Base-by-base conservation (phyloP, 169 alveolate species). In the Eimeria necatrix region DNA sequence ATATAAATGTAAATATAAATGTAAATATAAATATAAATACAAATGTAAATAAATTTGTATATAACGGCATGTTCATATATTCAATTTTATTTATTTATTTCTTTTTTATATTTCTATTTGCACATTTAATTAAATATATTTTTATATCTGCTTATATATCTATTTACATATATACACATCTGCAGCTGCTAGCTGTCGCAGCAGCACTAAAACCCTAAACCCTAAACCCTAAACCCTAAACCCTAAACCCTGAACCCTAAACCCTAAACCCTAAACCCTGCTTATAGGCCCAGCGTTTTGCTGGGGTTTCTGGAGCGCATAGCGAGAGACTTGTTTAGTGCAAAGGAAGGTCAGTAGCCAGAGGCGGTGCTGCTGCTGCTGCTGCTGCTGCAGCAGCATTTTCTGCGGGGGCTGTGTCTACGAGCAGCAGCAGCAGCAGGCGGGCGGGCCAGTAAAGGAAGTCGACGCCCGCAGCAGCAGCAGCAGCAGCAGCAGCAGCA, bases 181-280 rank as follows among this genome's bases (percentile, higher is more conserved):
- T 4, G 83, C 4, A 3, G 12, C 14, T 4, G 16, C 24, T 61
- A 14, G n/a, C n/a, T n/a, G n/a, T n/a, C n/a, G n/a, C n/a, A n/a
- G n/a, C n/a, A n/a, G 73, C 73, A 61, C 73, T 20, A 61, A 61
- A 10, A 4, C 73, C 4, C 73, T 61, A 6, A 4, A 61, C 22
- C 73, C 16, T 61, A 61, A 61, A 61, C 73, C 73, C 73, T 61
- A 61, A 61, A 61, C 73, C 73, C 73, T 61, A 61, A 61, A 61
- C 73, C 73, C 73, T 61, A 61, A 10, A 61, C 73, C 73, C 73
- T 61, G n/a, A 61, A 61, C 73, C 73, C 73, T 61, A 61, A 61
- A 61, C 73, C 73, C 73, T 61, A 61, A 14, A 14, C 73, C n/a
- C 24, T 61, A 61, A 14, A 26, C n/a, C 73, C n/a, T 3, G n/a